Conservation (phyloP, 164 flowering plant species). For the Buxus sempervirens region DNA sequence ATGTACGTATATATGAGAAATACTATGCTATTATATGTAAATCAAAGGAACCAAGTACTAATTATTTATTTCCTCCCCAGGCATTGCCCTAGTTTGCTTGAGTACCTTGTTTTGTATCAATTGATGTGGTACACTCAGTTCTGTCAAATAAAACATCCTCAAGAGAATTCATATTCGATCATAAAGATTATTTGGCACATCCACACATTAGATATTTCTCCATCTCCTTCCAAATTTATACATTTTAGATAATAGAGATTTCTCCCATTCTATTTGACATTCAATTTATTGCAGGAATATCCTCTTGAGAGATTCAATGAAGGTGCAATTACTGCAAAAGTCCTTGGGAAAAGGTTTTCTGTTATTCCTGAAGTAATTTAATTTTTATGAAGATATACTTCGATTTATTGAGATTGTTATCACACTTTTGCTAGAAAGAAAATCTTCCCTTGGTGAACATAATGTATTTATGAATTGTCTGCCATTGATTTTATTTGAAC, state of each 20-base stretch:
- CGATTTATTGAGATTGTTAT: background rate
- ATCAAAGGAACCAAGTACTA: no score
- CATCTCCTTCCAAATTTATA: background rate
- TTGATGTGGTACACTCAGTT: background rate
- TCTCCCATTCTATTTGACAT: background rate
- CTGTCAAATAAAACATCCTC: background rate
- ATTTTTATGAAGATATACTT: background rate
- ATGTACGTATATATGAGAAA: no score
- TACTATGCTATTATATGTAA: no score
- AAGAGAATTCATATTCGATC: background rate
- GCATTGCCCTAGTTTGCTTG: no score
- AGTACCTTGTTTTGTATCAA: background rate
- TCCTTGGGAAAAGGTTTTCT: conserved; percentile 43
- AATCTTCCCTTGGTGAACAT: background rate
- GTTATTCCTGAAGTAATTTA: background rate
- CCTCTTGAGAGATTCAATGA: conserved; percentile 31
- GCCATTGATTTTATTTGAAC: background rate
- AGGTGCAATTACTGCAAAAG: conserved; percentile 53
- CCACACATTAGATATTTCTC: background rate
- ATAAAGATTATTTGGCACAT: background rate
- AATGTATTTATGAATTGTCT: background rate
- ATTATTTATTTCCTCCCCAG: no score
- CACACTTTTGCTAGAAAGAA: background rate
- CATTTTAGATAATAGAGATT: no score
- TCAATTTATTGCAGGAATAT: conserved; percentile 51